Evolutionary conservation across 495 filamentous ascomycete genomes (phyloP), one percentile per base, ranked within the genome.

Genomic region (Aspergillus panamensis): DNA sequence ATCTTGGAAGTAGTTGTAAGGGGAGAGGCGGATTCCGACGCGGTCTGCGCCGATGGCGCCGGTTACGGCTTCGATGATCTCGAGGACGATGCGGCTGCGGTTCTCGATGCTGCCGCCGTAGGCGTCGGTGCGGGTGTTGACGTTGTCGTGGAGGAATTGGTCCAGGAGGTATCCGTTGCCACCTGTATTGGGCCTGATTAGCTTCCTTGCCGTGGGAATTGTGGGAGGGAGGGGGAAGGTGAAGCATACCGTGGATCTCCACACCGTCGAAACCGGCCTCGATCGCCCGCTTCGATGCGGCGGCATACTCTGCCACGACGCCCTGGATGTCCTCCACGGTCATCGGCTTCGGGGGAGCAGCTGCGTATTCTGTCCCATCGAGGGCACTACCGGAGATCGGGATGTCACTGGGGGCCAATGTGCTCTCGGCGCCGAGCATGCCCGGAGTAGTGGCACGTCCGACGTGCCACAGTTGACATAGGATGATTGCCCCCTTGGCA

Each of bases 231-330:
- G 39, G 35, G 10, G 14, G 17, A 21, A 7, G 37, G n/a, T 53
- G 29, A 25, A 20, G 8, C 8, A 73, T 73, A 63, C 74, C 80
- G 59, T 85, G 80, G 9, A 84, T 48, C 56, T 85, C 82, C 7
- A 84, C 75, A 2, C 80, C 80, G 55, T 85, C 81, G 58, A 83
- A 83, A 8, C 87, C 88, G 8, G 85, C 87, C 48, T 75, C 74
- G 1, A 85, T 75, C 1, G 86, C 84, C 48, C 80, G 79, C 62
- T 74, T 68, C 0, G 87, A 82, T 14, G 86, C 87, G 8, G 72
- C 60, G 3, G 76, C 83, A 54, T 85, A 89, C 13, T 72, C 66
- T 61, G 70, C 13, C 62, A 82, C 16, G 60, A 66, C 21, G 5
- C 70, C 58, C 57, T 73, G 60, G 54, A 83, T 80, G 2, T 80